A percentile compares a stretch with the other conserved stretches of the same genome.
Evolutionary conservation across 2,329 filamentous ascomycete genomes (phyloP).

Genomic region (Monascus ruber): DNA sequence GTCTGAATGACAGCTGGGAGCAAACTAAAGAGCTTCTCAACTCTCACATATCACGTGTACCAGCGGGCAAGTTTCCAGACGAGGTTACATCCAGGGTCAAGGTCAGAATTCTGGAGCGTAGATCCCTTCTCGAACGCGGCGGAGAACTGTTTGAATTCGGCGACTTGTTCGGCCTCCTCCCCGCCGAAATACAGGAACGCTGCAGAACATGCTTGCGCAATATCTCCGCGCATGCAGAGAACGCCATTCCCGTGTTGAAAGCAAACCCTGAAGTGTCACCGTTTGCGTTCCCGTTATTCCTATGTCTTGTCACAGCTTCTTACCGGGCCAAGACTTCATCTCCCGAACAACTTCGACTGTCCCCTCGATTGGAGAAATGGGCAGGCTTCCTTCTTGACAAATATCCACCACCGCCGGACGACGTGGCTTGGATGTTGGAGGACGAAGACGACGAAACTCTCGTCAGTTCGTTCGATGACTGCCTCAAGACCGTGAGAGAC

Average conservation of each 20-base stretch:
- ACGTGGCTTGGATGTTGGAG: constrained; percentile 19
- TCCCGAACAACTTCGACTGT: constrained; percentile 10
- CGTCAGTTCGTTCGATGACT: constrained; percentile 12
- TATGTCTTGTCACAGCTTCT: constrained; percentile 22
- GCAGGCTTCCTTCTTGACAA: constrained; percentile 22
- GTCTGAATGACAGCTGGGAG: constrained; percentile 13
- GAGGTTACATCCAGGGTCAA: constrained; percentile 18
- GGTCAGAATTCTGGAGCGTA: constrained; percentile 20
- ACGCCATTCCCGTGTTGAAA: constrained; percentile 8
- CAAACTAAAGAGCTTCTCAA: constrained; percentile 18
- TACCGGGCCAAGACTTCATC: constrained; percentile 7
- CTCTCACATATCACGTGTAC: constrained; percentile 19
- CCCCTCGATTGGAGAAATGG: constrained; percentile 26
- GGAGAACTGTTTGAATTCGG: constrained; percentile 26
- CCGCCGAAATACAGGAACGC: constrained; percentile 14
- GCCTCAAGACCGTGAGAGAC: constrained; percentile 9
- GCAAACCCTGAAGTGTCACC: constrained; percentile 12
- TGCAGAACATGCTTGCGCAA: constrained; percentile 13
- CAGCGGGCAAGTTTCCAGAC: constrained; percentile 16
- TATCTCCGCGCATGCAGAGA: constrained; percentile 10
- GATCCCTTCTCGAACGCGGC: constrained; percentile 20
- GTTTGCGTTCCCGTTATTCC: constrained; percentile 20
- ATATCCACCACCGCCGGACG: constrained; percentile 19
- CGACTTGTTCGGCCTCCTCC: constrained; percentile 20
- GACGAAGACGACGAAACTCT: constrained; percentile 17